Percentiles rank a stretch among this genome's conserved stretches.
phyloP scores from a whole-genome alignment of 2,329 filamentous ascomycete species.

The Ascomycota sp. region DNA sequence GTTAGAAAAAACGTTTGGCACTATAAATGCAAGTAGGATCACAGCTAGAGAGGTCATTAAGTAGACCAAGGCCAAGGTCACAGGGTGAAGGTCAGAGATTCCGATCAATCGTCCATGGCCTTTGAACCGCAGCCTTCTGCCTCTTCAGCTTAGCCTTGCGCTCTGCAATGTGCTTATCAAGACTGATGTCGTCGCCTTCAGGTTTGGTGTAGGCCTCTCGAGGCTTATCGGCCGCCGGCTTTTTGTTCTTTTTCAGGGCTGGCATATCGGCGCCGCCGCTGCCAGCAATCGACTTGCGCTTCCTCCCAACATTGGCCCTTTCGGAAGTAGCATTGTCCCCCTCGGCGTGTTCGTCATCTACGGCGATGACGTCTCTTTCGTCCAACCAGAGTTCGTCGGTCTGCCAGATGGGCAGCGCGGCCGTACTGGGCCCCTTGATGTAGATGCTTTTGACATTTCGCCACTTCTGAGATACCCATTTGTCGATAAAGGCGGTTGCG shows the following conservation, averaged over 20 bases:
- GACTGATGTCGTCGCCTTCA: slow-evolving; percentile 28
- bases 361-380: slow-evolving; percentile 50
- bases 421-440: slow-evolving; percentile 77
- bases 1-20: no score
- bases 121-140: slow-evolving; percentile 36
- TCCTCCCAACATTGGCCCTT: slow-evolving; percentile 44
- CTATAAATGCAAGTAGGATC: no score
- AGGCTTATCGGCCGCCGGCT: slow-evolving; percentile 5
- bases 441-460: slow-evolving; percentile 67
- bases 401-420: slow-evolving; percentile 83
- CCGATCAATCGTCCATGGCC: slow-evolving; percentile 21
- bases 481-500: slow-evolving; percentile 47
- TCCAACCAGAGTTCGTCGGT: slow-evolving; percentile 83
- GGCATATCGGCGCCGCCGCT: slow-evolving; percentile 24
- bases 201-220: neutral
- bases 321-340: slow-evolving; percentile 25
- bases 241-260: slow-evolving; percentile 19
- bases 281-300: slow-evolving; percentile 30
- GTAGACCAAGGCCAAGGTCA: no score
- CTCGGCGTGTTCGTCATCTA: slow-evolving; percentile 29
- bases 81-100: slow-evolving; percentile 3
- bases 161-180: slow-evolving; percentile 38
- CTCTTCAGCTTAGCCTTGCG: slow-evolving; percentile 36
- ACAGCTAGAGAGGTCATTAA: no score
- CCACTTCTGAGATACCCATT: slow-evolving; percentile 74